Evolutionary conservation across 2,329 filamentous ascomycete genomes (phyloP).

Genomic region (Nigrospora oryzae): DNA sequence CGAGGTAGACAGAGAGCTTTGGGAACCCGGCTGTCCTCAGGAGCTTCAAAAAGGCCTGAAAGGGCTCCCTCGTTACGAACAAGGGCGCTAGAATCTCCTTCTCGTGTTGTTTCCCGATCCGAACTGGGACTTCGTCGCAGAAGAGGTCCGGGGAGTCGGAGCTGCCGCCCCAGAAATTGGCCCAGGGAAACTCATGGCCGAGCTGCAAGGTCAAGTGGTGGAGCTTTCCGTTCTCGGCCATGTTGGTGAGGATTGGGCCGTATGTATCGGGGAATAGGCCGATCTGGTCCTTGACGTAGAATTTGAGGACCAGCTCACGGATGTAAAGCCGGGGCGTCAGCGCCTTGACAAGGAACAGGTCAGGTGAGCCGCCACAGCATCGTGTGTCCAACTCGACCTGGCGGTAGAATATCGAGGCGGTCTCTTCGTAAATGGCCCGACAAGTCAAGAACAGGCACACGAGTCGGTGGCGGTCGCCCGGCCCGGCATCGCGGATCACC

Average conservation of each 20-base stretch:
- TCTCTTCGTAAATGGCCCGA: slow-evolving; percentile 13
- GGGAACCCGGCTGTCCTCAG: slow-evolving; percentile 8
- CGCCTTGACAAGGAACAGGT: slow-evolving; percentile 10
- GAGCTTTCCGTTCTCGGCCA: slow-evolving; percentile 14
- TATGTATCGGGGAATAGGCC: slow-evolving; percentile 11
- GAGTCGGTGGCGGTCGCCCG: slow-evolving; percentile 5
- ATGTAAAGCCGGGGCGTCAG: slow-evolving; percentile 15
- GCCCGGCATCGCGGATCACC: slow-evolving; percentile 7
- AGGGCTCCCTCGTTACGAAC: slow-evolving; percentile 13
- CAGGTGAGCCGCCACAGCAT: slow-evolving; percentile 5
- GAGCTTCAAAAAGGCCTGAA: slow-evolving; percentile 19
- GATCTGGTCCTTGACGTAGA: slow-evolving; percentile 12
- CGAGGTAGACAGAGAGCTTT: slow-evolving; percentile 9
- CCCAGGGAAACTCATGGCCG: slow-evolving; percentile 10
- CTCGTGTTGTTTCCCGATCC: slow-evolving; percentile 4
- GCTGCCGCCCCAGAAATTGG: slow-evolving; percentile 15
- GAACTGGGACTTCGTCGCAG: slow-evolving; percentile 4
- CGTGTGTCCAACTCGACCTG: slow-evolving; percentile 14
- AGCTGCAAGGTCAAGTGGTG: slow-evolving; percentile 12
- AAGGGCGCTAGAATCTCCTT: slow-evolving; percentile 10
- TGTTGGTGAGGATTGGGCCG: slow-evolving; percentile 10
- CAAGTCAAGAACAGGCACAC: slow-evolving; percentile 14
- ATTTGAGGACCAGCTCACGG: slow-evolving; percentile 12
- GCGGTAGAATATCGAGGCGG: slow-evolving; percentile 16
- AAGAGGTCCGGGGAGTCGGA: slow-evolving; percentile 3